These are phyloP conservation scores for Pachysandra terminalis DNA, from an alignment of 164 flowering plant genomes.

Conservation along the genomic window DNA sequence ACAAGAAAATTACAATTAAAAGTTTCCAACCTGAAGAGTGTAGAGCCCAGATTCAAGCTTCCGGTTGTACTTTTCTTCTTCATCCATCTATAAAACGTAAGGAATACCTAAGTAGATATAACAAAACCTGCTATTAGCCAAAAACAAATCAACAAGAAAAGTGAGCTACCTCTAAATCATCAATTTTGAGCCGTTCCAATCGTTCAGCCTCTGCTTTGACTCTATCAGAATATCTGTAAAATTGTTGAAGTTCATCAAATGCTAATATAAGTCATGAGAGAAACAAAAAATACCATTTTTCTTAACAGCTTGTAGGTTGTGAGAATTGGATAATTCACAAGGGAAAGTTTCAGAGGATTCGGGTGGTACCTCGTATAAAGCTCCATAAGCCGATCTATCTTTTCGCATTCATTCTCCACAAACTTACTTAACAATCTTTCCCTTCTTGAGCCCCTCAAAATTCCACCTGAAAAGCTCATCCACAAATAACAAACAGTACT, in stretches of 20 bases:
- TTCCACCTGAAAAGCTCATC: constrained; percentile 56
- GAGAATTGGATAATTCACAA: neutral
- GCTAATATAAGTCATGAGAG: neutral
- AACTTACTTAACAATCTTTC: constrained; percentile 92
- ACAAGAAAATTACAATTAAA: neutral
- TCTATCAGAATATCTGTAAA: constrained; percentile 72
- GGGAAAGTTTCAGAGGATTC: neutral
- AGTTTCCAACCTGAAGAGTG: constrained; percentile 69
- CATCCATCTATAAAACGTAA: constrained; percentile 72
- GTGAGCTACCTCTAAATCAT: constrained; percentile 76
- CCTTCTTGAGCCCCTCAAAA: constrained; percentile 84
- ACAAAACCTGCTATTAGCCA: neutral
- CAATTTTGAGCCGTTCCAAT: constrained; percentile 63
- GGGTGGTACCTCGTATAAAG: constrained; percentile 68
- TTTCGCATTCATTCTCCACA: constrained; percentile 91
- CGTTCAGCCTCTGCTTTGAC: constrained; percentile 82
- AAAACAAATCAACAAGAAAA: neutral
- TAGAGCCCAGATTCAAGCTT: constrained; percentile 93
- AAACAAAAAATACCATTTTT: neutral
- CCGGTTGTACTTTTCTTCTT: constrained; percentile 81
- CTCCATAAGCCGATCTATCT: constrained; percentile 97
- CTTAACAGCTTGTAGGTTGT: neutral
- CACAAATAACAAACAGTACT: too few species aligned
- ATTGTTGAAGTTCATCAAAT: neutral
- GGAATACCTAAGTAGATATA: neutral